These are phyloP conservation scores for Sugiyamaella pinicola DNA, from an alignment of 1,139 yeast genomes.

Conservation along the genomic window DNA sequence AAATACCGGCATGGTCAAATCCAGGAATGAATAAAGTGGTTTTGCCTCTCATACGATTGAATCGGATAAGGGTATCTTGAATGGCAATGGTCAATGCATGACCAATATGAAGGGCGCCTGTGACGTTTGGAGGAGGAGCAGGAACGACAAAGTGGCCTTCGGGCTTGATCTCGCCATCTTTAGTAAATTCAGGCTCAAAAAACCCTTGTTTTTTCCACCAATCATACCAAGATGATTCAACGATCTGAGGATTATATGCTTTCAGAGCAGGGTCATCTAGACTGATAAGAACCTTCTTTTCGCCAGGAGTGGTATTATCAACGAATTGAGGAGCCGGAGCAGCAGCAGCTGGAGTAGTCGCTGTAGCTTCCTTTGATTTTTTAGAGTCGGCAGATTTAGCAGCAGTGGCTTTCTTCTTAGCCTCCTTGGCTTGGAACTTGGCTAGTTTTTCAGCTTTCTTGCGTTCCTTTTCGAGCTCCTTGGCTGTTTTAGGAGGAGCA, in stretches of 20 bases:
- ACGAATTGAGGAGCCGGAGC: constrained; percentile 72
- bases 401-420: constrained; percentile 59
- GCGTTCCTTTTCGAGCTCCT: constrained; percentile 78
- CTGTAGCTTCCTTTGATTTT: constrained; percentile 47
- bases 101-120: constrained; percentile 98
- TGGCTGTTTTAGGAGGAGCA: constrained; percentile 40
- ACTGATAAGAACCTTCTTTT: constrained; percentile 80
- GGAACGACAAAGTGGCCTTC: constrained; percentile 90
- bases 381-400: constrained; percentile 44
- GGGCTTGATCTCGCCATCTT: constrained; percentile 72
- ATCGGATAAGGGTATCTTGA: constrained; percentile 91
- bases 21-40: constrained; percentile 94
- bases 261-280: constrained; percentile 92
- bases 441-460: constrained; percentile 97
- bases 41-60: constrained; percentile 96
- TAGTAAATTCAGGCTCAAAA: constrained; percentile 83
- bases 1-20: constrained; percentile 98
- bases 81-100: constrained; percentile 95
- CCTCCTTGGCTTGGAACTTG: constrained; percentile 90
- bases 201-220: constrained; percentile 95
- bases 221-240: constrained; percentile 95
- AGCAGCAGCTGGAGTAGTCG: constrained; percentile 51
- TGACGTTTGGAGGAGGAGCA: constrained; percentile 98
- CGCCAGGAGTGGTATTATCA: constrained; percentile 84
- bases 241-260: constrained; percentile 89